Conservation (phyloP, 345 rosid genomes). For the Populus pruinosa region DNA sequence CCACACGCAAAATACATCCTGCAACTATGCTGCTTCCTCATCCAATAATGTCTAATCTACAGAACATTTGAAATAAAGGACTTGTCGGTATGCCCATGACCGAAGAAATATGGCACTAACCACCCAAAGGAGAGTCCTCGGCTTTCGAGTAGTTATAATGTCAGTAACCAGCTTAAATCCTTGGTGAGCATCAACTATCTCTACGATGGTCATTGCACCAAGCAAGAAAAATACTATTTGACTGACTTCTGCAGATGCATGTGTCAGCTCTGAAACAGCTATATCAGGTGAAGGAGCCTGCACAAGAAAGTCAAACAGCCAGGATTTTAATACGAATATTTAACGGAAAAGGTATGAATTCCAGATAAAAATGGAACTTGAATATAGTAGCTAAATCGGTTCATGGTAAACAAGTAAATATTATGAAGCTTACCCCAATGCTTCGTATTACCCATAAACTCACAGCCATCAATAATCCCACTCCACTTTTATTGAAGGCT, state of each 20-base stretch:
- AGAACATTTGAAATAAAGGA: slow-evolving; percentile 1
- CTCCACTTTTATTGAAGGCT: slow-evolving; percentile 95
- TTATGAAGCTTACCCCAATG: slow-evolving; percentile 63
- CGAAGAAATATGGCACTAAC: slow-evolving; percentile 41
- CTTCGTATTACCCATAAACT: slow-evolving; percentile 89
- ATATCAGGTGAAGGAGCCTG: slow-evolving; percentile 97
- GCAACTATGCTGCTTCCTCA: background rate
- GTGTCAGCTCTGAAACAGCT: slow-evolving; percentile 80
- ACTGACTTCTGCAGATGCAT: slow-evolving; percentile 92
- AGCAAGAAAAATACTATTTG: slow-evolving; percentile 94
- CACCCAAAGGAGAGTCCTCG: slow-evolving; percentile 85
- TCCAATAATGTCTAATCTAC: background rate
- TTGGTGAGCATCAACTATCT: slow-evolving; percentile 99
- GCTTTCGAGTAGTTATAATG: slow-evolving; percentile 90
- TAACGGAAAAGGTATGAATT: background rate
- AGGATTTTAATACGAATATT: background rate
- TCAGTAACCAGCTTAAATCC: slow-evolving; percentile 98
- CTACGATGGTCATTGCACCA: slow-evolving; percentile 98
- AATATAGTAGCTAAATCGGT: background rate
- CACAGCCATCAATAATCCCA: slow-evolving; percentile 94
- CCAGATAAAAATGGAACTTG: background rate
- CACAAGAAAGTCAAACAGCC: slow-evolving; percentile 21
- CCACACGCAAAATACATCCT: background rate
- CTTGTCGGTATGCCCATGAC: slow-evolving; percentile 3
- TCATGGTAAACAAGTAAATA: background rate